A percentile compares a stretch with the other conserved stretches of the same genome.
Evolutionary conservation across 192 early-diverging fungal species (phyloP).

Genomic region (Pilaira anomala): DNA sequence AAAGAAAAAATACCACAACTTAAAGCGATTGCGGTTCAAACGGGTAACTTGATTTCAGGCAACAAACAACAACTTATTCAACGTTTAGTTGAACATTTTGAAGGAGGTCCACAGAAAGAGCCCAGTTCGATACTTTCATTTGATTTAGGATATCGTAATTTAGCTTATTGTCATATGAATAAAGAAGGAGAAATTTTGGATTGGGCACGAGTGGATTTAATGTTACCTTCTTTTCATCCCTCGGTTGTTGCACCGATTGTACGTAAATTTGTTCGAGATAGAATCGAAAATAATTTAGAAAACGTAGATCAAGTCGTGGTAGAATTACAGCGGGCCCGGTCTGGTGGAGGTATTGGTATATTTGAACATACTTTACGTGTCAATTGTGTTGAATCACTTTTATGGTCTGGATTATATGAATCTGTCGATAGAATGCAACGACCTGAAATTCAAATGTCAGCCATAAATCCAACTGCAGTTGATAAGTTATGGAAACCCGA

Average conservation of each 20-base stretch:
- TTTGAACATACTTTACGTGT: conserved; percentile 40
- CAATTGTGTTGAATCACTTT: conserved; percentile 43
- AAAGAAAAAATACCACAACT: conserved; percentile 17
- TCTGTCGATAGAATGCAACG: neutral
- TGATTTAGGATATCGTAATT: conserved; percentile 51
- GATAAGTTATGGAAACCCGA: conserved; percentile 18
- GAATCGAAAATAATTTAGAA: conserved; percentile 17
- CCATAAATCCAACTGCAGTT: conserved; percentile 10
- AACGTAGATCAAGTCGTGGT: conserved; percentile 23
- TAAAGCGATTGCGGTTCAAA: conserved; percentile 2
- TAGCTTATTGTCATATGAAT: conserved; percentile 45
- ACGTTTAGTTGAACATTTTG: neutral
- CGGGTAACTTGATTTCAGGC: conserved; percentile 13
- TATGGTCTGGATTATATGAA: conserved; percentile 32
- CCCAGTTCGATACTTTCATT: conserved; percentile 42
- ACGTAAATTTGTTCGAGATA: conserved; percentile 14
- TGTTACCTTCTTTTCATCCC: conserved; percentile 18
- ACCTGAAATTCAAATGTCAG: conserved; percentile 2
- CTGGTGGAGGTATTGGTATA: conserved; percentile 30
- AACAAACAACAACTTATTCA: conserved; percentile 15
- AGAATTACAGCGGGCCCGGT: conserved; percentile 44
- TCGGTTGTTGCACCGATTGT: conserved; percentile 4
- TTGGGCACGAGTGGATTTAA: conserved; percentile 44
- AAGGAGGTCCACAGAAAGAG: neutral
- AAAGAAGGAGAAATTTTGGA: conserved; percentile 31